A percentile compares a stretch with the other conserved stretches of the same genome.
phyloP scores from a whole-genome alignment of 116 monocot genomes.

The Phalaenopsis hybrid region DNA sequence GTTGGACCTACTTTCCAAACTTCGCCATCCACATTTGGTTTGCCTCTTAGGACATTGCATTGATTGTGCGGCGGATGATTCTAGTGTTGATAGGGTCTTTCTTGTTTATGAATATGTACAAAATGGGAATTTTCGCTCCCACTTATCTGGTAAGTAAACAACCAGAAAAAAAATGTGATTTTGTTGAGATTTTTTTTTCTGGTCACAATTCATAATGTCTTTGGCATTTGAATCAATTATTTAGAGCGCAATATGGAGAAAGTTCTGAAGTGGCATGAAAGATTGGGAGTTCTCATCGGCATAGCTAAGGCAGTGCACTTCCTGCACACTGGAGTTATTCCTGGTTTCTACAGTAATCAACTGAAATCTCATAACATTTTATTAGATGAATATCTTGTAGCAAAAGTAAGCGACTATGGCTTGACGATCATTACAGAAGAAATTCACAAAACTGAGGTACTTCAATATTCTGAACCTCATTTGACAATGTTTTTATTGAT shows the following conservation, averaged over 20 bases:
- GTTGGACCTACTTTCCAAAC: constrained; percentile 85
- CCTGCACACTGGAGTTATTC: constrained; percentile 84
- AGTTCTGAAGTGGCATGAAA: constrained; percentile 70
- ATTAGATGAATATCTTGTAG: constrained; percentile 70
- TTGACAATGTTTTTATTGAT: background rate
- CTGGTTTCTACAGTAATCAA: constrained; percentile 77
- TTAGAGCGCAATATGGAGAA: constrained; percentile 51
- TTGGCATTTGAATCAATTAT: constrained; percentile 15
- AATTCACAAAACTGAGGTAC: constrained; percentile 66
- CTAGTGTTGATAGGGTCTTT: constrained; percentile 51
- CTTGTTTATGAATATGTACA: constrained; percentile 74
- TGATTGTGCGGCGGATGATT: constrained; percentile 45
- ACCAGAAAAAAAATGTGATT: background rate
- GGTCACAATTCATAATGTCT: background rate
- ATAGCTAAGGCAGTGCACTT: constrained; percentile 84
- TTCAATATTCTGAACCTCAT: background rate
- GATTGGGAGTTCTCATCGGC: constrained; percentile 55
- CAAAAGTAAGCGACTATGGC: constrained; percentile 89
- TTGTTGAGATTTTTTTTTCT: background rate
- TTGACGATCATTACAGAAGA: constrained; percentile 90
- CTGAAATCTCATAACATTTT: constrained; percentile 67
- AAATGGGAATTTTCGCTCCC: constrained; percentile 55
- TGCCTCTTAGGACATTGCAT: constrained; percentile 89
- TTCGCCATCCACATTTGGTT: constrained; percentile 90
- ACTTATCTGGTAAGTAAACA: constrained; percentile 60